Base-by-base conservation (phyloP, 1,284 basidiomycete genomes). In the Malassezia brasiliensis region DNA sequence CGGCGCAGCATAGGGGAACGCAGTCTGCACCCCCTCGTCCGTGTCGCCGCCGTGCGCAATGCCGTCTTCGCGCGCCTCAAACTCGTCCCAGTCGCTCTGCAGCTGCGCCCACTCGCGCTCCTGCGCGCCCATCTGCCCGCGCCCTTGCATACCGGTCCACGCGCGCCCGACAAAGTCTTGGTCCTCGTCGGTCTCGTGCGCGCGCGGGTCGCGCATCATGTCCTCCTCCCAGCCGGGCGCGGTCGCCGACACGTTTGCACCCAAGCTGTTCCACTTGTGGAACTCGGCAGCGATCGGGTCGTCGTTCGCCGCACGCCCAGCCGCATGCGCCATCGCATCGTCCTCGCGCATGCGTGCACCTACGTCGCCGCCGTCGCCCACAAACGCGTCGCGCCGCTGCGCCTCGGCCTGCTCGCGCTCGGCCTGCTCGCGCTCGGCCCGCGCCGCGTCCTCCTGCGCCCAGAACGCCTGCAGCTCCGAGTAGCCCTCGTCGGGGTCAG, bases 1-100 rank as follows among this genome's bases (percentile, higher is more conserved):
- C 0, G 69, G 70, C 4, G 66, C 64, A 48, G 60, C 60, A 44
- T 62, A 59, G 25, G 67, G 66, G 50, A 57, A 57, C 31, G 55
- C 42, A 17, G 31, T 42, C 15, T 52, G 44, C 14, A 22, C 32
- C 9, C 14, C 14, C 7, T 17, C 17, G 5, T 31, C 40, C 6
- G 14, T 14, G 5, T 17, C 19, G 9, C 15, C 31, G 25, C n/a
- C 32, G 14, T 15, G 37, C 12, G 38, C 28, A 30, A 64, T 62
- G 14, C 61, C 63, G 30, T 50, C 52, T 30, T 52, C 55, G 22
- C 54, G 62, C 42, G 66, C 66, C 42, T 65, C 62, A 32, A 63
- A 69, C 36, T 60, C 61, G 62, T 94, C 89, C 90, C 89, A 94
- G 61, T 87, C 85, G 12, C 77, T 72, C 75, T 93, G 88, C 62